phyloP scores from a whole-genome alignment of 2,329 filamentous ascomycete species.

The Nemania diffusa region DNA sequence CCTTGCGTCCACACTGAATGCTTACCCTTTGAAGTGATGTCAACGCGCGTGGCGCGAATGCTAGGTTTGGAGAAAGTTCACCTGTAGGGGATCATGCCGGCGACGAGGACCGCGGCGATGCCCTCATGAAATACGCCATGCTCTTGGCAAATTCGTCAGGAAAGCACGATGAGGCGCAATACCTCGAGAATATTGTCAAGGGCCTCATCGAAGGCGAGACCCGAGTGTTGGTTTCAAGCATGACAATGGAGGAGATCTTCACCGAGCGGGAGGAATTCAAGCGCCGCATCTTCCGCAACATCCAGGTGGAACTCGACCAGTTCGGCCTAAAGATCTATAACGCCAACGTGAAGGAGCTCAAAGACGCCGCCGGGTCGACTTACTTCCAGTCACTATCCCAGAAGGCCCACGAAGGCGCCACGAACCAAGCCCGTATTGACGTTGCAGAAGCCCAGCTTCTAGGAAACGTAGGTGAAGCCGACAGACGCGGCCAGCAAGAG shows the following conservation, averaged over 20 bases:
- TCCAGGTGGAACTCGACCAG: slow-evolving; percentile 81
- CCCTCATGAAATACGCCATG: slow-evolving; percentile 84
- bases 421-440: slow-evolving; percentile 78
- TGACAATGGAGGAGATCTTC: slow-evolving; percentile 95
- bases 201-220: slow-evolving; percentile 92
- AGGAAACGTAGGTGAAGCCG: slow-evolving; percentile 80
- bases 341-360: slow-evolving; percentile 84
- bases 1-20: not conserved
- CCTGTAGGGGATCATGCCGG: slow-evolving; percentile 36
- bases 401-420: slow-evolving; percentile 86
- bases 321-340: slow-evolving; percentile 82
- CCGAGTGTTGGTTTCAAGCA: slow-evolving; percentile 81
- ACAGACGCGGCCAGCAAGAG: slow-evolving; percentile 82
- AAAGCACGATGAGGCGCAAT: slow-evolving; percentile 58
- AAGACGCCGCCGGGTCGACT: slow-evolving; percentile 81
- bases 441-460: slow-evolving; percentile 71
- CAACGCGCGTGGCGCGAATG: slow-evolving; percentile 64
- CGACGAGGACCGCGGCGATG: slow-evolving; percentile 64
- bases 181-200: slow-evolving; percentile 87
- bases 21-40: slow-evolving; percentile 60
- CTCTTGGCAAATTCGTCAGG: slow-evolving; percentile 72
- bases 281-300: slow-evolving; percentile 77
- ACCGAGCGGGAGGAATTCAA: slow-evolving; percentile 82
- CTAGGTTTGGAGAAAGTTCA: slow-evolving; percentile 34
- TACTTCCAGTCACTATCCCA: slow-evolving; percentile 85